Percentiles rank a stretch among this genome's conserved stretches.
These are phyloP conservation scores for Quercus robur DNA, from an alignment of 306 rosid species.

Conservation along the genomic window DNA sequence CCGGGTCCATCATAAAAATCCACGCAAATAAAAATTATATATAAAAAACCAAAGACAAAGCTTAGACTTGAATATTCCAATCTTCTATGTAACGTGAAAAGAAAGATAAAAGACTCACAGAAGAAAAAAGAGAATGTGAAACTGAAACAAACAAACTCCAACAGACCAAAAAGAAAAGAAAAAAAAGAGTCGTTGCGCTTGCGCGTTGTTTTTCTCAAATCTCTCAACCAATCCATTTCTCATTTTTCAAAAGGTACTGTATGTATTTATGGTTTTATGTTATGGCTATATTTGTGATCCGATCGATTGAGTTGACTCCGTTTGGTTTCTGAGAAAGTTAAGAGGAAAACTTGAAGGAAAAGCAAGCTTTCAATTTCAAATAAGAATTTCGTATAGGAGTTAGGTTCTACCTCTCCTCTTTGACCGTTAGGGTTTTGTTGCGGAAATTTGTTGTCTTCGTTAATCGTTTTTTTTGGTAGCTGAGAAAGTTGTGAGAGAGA, in stretches of 20 bases:
- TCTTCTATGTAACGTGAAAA: slow-evolving; percentile 3
- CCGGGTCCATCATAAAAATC: not conserved
- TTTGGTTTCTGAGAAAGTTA: slow-evolving; percentile 15
- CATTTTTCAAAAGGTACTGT: not conserved
- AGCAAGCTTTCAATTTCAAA: not conserved
- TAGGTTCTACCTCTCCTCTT: not conserved
- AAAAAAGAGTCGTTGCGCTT: slow-evolving; percentile 14
- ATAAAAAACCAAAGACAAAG: too few species aligned
- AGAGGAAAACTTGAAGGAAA: not conserved
- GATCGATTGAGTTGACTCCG: slow-evolving; percentile 13
- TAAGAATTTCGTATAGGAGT: not conserved
- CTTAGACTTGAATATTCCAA: too few species aligned
- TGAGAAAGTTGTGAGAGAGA: not conserved
- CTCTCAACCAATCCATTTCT: not conserved
- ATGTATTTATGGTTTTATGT: not conserved
- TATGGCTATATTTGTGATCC: not conserved
- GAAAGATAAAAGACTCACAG: not conserved
- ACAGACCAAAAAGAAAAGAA: not conserved
- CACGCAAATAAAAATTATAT: not conserved
- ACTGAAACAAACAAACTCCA: not conserved
- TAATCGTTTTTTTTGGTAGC: not conserved
- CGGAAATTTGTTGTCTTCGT: too few species aligned
- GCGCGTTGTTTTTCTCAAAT: not conserved
- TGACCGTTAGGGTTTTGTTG: not conserved
- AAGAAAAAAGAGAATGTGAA: not conserved